Evolutionary conservation across 129 eudicot species (phyloP), one percentile per base, ranked within the genome.

Genomic region (Helichrysum umbraculigerum): DNA sequence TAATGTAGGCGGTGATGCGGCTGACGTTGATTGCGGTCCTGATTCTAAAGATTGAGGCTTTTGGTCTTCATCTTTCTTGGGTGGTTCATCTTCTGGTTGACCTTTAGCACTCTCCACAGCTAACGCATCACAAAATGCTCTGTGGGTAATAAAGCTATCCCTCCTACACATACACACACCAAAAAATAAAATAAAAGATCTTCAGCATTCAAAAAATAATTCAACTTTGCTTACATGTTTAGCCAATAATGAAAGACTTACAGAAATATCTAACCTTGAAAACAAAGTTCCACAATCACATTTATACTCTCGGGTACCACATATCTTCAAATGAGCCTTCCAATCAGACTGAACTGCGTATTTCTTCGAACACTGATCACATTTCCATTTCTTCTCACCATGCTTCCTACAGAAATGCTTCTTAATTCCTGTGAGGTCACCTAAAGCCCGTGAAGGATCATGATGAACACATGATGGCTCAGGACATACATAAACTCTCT

Each of bases 311-410:
- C 83, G 79, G 1, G 97, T 87, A 42, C 99, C 97, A 86, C 99
- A 95, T 79, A 95, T 85, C 84, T 91, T 95, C 22, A 80, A 72
- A 81, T 95, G 99, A 63, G 99, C 99, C 78, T 95, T 95, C 93
- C 92, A 95, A 72, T 95, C 99, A 12, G 99, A 95, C 73, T 89
- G 97, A 78, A 95, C 99, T 1, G 99, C 99, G 32, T 95, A 95
- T 34, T 91, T 95, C 79, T 95, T 95, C 9, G 94, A 86, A 67
- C 99, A 95, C 77, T 87, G 93, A 50, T 94, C 98, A 74, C 98
- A 94, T 78, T 94, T 94, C 93, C 93, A 94, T 71, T 94, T 94
- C 88, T 94, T 94, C 84, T 94, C 98, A 10, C 98, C 98, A 33
- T 94, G 98, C 67, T 94, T 94, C 64, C 98, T 79, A 76, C 97